Evolutionary conservation across 306 rosid species (phyloP).

Genomic region (Lathyrus aphaca): DNA sequence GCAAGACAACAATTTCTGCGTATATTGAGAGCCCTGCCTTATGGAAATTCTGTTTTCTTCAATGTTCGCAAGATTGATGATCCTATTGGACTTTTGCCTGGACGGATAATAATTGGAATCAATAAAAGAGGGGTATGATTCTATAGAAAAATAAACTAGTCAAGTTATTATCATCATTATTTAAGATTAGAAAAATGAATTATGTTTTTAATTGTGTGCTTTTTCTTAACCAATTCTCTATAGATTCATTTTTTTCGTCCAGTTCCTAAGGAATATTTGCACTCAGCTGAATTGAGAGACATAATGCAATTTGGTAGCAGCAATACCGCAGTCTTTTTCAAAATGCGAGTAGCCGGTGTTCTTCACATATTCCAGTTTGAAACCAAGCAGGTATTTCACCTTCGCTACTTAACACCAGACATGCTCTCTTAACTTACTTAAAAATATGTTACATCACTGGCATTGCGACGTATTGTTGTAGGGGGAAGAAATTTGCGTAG

Average conservation of each 20-base stretch:
- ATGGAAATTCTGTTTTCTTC: conserved; percentile 92
- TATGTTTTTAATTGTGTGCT: conserved; percentile 24
- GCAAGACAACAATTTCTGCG: conserved; percentile 94
- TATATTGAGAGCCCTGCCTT: conserved; percentile 88
- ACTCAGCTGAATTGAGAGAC: conserved; percentile 96
- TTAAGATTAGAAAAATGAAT: conserved; percentile 1
- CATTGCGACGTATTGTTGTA: conserved; percentile 37
- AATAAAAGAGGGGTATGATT: conserved; percentile 92
- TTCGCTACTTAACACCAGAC: not conserved
- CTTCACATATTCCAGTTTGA: conserved; percentile 97
- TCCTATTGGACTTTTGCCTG: conserved; percentile 96
- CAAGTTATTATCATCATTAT: conserved; percentile 4
- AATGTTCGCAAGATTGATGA: conserved; percentile 97
- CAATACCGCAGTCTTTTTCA: conserved; percentile 93
- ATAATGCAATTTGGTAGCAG: conserved; percentile 99
- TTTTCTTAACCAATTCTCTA: conserved; percentile 43
- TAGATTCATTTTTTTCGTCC: conserved; percentile 98
- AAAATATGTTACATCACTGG: conserved; percentile 16
- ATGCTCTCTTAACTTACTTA: not conserved
- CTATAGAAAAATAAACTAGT: not conserved
- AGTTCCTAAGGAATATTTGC: conserved; percentile 96
- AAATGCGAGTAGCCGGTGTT: conserved; percentile 99
- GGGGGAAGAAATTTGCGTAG: conserved; percentile 99
- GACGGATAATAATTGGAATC: conserved; percentile 87
- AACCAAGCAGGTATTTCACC: conserved; percentile 85